phyloP scores from a whole-genome alignment of 2,329 filamentous ascomycete genomes.

The Sporothrix euskadiensis region DNA sequence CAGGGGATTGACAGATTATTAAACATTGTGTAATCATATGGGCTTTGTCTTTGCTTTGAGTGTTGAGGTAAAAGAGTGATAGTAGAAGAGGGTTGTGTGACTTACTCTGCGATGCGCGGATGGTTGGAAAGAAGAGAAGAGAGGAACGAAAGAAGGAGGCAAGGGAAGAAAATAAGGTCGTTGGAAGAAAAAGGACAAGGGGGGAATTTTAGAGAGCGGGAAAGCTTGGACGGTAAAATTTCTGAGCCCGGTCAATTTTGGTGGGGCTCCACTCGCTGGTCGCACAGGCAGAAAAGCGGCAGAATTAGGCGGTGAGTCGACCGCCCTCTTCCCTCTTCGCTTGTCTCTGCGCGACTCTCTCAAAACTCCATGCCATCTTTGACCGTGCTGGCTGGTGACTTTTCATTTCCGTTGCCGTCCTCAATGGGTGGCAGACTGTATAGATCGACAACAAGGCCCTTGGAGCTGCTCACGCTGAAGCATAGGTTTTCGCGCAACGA shows the following conservation, averaged over 20 bases:
- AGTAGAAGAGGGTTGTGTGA: constrained; percentile 9
- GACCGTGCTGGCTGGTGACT: constrained; percentile 51
- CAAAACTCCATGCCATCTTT: constrained; percentile 76
- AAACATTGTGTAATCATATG: constrained; percentile 52
- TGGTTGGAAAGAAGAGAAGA: constrained; percentile 19
- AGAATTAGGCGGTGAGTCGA: constrained; percentile 32
- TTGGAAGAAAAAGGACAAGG: constrained; percentile 24
- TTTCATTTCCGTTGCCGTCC: constrained; percentile 58
- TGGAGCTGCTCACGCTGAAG: constrained; percentile 79
- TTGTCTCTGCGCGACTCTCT: constrained; percentile 31
- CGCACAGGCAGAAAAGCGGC: constrained; percentile 9
- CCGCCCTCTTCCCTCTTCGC: not conserved
- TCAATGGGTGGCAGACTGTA: constrained; percentile 87
- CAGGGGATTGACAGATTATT: constrained; percentile 64
- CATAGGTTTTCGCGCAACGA: constrained; percentile 81
- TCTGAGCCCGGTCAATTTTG: constrained; percentile 14
- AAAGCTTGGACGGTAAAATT: constrained; percentile 25
- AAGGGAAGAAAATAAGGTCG: not conserved
- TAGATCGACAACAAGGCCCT: constrained; percentile 80
- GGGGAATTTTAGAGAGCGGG: constrained; percentile 14
- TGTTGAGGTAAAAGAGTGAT: not conserved
- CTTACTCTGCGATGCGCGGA: constrained; percentile 25
- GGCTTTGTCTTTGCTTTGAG: constrained; percentile 27
- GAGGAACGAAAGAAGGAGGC: not conserved
- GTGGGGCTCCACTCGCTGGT: not conserved